A percentile compares a stretch with the other conserved stretches of the same genome.
Conservation (phyloP, 108 stramenopile genomes). For the Skeletonema marinoi region DNA sequence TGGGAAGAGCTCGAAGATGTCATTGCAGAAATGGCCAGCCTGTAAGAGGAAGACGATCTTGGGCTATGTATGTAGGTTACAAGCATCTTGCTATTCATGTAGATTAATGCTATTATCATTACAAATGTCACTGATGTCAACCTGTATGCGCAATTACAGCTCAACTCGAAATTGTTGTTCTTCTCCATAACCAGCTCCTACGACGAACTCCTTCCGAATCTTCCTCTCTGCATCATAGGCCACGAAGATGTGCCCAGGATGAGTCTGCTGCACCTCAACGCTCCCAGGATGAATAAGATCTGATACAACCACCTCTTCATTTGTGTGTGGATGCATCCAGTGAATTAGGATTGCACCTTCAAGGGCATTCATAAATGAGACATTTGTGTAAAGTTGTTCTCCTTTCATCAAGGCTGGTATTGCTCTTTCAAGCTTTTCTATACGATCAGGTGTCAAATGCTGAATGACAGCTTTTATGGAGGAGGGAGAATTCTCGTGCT, state of each 20-base stretch:
- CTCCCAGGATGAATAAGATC: slow-evolving; percentile 38
- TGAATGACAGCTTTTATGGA: slow-evolving; percentile 47
- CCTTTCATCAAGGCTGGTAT: slow-evolving; percentile 54
- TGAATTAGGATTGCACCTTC: slow-evolving; percentile 50
- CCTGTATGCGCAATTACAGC: slow-evolving; percentile 8
- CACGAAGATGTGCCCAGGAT: slow-evolving; percentile 58
- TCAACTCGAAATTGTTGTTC: slow-evolving; percentile 44
- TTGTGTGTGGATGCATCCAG: slow-evolving; percentile 49
- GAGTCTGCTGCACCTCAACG: slow-evolving; percentile 31
- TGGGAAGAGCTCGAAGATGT: slow-evolving; percentile 82
- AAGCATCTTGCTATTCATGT: background rate
- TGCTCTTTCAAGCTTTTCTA: slow-evolving; percentile 32
- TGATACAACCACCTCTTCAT: slow-evolving; percentile 42
- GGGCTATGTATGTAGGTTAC: background rate
- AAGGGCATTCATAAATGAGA: slow-evolving; percentile 55
- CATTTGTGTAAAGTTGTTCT: slow-evolving; percentile 46
- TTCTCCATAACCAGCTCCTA: slow-evolving; percentile 40
- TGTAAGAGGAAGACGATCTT: background rate
- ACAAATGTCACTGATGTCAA: background rate
- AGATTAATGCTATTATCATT: background rate
- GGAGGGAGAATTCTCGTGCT: slow-evolving; percentile 43
- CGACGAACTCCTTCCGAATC: slow-evolving; percentile 25
- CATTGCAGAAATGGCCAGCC: slow-evolving; percentile 42
- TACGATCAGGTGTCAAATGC: slow-evolving; percentile 34
- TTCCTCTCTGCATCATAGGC: slow-evolving; percentile 50